Evolutionary conservation across 2,329 filamentous ascomycete genomes (phyloP), one percentile per base, ranked within the genome.

Genomic region (Colletotrichum plurivorum): DNA sequence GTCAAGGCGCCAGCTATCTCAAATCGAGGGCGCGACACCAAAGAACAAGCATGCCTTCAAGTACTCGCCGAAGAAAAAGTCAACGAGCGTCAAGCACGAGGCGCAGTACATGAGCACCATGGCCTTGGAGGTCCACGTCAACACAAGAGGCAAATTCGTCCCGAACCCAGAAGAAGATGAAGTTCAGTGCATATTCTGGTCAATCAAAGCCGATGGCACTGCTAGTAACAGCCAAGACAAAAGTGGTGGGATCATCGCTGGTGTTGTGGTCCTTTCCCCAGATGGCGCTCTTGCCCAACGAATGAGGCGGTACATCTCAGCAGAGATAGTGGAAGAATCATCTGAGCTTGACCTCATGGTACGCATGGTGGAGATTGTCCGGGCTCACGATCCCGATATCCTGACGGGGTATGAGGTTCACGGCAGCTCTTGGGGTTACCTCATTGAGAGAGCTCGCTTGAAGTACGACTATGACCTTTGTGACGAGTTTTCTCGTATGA

Each of bases 91-190:
- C 18, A 89, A 94, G 75, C 93, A 95, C 73, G 94, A 97, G 78
- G 90, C 90, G 3, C 93, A 96, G 73, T 97, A 97, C 78, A 98
- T 99, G 96, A 97, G 93, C 73, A 94, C 92, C 18, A 95, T 99
- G 93, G 97, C 94, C 73, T 81, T 99, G 7, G 96, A 99, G 77
- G 83, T 98, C 5, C 95, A 99, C 77, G 92, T 97, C 71, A 97
- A 97, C 74, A 96, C 93, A 4, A 88, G 95, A 64, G 94, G 90
- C 7, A 90, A 89, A 56, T 85, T 98, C 9, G 88, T 94, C 2
- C 94, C 96, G 1, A 94, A 99, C 75, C 96, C 96, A 0, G 94
- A 95, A 73, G 88, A 97, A 73, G 96, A 99, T 77, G 93, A 95
- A 74, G 89, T 99, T 3, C 89, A 92, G 71, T 94, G 93, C 75